Evolutionary conservation across 2,329 filamentous ascomycete species (phyloP).

Genomic region (Colletotrichum tabaci): DNA sequence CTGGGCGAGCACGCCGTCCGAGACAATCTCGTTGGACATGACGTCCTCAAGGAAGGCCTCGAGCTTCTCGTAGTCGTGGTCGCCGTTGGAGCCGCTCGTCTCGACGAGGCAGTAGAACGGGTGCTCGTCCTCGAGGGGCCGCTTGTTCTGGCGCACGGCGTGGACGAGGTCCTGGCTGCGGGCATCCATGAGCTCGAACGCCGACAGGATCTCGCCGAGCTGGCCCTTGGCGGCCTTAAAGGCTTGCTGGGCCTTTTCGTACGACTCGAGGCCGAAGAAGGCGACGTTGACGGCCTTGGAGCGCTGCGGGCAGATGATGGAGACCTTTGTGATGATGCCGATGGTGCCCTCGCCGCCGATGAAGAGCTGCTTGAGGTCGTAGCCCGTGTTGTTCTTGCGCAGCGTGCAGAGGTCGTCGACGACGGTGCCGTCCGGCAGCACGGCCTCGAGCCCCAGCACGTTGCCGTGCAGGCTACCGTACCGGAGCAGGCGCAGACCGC

Average conservation of each 20-base stretch:
- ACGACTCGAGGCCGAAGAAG: constrained; percentile 92
- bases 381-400: constrained; percentile 98
- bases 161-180: constrained; percentile 84
- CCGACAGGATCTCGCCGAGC: constrained; percentile 94
- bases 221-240: constrained; percentile 92
- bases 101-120: constrained; percentile 98
- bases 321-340: constrained; percentile 92
- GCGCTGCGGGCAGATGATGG: constrained; percentile 89
- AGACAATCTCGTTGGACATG: constrained; percentile 88
- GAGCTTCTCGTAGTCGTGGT: constrained; percentile 94
- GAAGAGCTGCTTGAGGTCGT: constrained; percentile 96
- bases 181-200: constrained; percentile 97
- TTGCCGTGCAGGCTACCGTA: constrained; percentile 96
- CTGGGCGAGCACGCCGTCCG: constrained; percentile 92
- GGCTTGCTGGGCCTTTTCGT: constrained; percentile 87
- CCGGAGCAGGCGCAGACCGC: constrained; percentile 87
- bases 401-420: constrained; percentile 90
- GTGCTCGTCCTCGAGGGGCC: constrained; percentile 85
- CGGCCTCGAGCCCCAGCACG: constrained; percentile 92
- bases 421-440: constrained; percentile 92
- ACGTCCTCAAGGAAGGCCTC: constrained; percentile 92
- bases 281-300: constrained; percentile 94
- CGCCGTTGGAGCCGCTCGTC: constrained; percentile 93
- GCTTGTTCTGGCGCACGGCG: constrained; percentile 80
- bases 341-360: constrained; percentile 96